These are phyloP conservation scores for Aspergillus sclerotioniger DNA, from an alignment of 495 filamentous ascomycete species.

Conservation along the genomic window DNA sequence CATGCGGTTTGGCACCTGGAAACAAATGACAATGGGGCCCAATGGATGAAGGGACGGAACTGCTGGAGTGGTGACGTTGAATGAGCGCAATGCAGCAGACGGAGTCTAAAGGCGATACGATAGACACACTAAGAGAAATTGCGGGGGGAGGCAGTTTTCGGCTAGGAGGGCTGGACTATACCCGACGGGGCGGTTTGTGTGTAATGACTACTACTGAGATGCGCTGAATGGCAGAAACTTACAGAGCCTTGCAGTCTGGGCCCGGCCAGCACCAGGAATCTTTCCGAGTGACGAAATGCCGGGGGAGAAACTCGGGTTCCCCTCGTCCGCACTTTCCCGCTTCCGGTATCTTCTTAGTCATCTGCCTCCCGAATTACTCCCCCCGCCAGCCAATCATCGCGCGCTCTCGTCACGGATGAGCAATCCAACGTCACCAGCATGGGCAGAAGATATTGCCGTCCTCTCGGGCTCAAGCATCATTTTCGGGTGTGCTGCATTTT, in stretches of 20 bases:
- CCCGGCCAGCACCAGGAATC: slow-evolving; percentile 5
- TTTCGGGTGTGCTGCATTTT: neutral
- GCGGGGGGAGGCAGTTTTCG: slow-evolving; percentile 19
- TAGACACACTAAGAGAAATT: slow-evolving; percentile 18
- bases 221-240: no score
- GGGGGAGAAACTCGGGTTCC: slow-evolving; percentile 28
- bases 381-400: slow-evolving; percentile 34
- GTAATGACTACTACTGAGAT: neutral
- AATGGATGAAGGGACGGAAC: slow-evolving; percentile 4
- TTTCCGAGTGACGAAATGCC: slow-evolving; percentile 29
- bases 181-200: slow-evolving; percentile 10
- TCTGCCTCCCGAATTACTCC: slow-evolving; percentile 24
- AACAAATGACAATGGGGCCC: neutral
- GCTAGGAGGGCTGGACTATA: slow-evolving; percentile 17
- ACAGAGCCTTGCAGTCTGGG: no score
- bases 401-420: slow-evolving; percentile 18
- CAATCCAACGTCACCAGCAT: slow-evolving; percentile 27
- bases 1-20: neutral
- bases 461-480: neutral
- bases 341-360: slow-evolving; percentile 17
- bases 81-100: slow-evolving; percentile 13
- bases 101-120: slow-evolving; percentile 4
- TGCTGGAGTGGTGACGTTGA: slow-evolving; percentile 23
- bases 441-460: slow-evolving; percentile 44
- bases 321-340: slow-evolving; percentile 9